phyloP scores from a whole-genome alignment of 441 rosid species.

The Eutrema salsugineum region DNA sequence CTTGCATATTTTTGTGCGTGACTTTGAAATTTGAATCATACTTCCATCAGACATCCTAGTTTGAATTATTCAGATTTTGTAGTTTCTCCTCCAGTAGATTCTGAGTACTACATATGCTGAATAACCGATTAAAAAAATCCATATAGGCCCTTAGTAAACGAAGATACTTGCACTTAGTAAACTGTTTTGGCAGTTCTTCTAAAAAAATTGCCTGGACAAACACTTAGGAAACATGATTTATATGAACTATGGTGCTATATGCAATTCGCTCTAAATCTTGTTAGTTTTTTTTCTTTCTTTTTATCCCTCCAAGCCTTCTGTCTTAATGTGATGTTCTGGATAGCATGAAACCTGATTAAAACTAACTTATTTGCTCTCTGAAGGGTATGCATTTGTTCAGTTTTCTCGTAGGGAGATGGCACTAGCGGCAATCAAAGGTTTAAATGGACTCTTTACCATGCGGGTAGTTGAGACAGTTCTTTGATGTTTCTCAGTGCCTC shows the following conservation, averaged over 20 bases:
- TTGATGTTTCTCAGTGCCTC: neutral
- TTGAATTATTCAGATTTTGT: neutral
- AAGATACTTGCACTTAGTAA: neutral
- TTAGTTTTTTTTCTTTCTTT: neutral
- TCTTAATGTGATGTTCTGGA: neutral
- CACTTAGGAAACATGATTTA: neutral
- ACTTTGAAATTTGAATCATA: neutral
- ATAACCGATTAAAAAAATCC: neutral
- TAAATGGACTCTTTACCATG: conserved; percentile 74
- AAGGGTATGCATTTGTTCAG: conserved; percentile 87
- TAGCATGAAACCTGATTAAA: neutral
- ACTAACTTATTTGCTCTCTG: conserved; percentile 29
- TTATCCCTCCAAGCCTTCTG: neutral
- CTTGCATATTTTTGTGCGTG: conserved; percentile 11
- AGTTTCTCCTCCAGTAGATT: neutral
- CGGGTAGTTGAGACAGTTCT: conserved; percentile 40
- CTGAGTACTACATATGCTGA: neutral
- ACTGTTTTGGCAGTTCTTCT: neutral
- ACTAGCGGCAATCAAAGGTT: conserved; percentile 74
- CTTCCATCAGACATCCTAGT: conserved; percentile 1
- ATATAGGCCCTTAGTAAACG: neutral
- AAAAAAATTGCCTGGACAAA: neutral
- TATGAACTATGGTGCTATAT: neutral
- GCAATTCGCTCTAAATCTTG: neutral
- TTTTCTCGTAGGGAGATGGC: conserved; percentile 83